A percentile compares a stretch with the other conserved stretches of the same genome.
These are phyloP conservation scores for Cutaneotrichosporon spelunceum DNA, from an alignment of 1,284 basidiomycete genomes.

Conservation along the genomic window DNA sequence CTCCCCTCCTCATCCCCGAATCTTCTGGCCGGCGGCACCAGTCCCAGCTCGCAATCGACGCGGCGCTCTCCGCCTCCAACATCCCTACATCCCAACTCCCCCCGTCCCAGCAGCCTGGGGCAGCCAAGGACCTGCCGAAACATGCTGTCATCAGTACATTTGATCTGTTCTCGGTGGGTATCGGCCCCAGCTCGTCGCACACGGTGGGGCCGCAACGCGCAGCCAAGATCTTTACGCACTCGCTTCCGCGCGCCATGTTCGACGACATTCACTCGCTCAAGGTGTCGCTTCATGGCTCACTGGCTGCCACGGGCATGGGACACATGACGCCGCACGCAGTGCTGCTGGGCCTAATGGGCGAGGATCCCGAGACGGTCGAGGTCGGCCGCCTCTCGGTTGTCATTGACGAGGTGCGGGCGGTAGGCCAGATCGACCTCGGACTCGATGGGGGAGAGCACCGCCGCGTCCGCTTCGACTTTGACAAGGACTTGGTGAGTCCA, in stretches of 20 bases:
- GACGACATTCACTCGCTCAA: constrained; percentile 71
- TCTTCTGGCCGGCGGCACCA: background rate
- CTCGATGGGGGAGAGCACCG: constrained; percentile 69
- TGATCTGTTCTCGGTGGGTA: constrained; percentile 90
- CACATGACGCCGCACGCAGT: constrained; percentile 94
- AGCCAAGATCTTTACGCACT: constrained; percentile 25
- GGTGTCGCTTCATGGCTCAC: constrained; percentile 66
- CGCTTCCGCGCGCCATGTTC: constrained; percentile 25
- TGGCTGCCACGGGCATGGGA: constrained; percentile 63
- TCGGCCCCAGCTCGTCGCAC: constrained; percentile 54
- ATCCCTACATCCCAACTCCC: constrained; percentile 15
- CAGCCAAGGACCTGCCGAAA: constrained; percentile 51
- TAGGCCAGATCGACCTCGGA: constrained; percentile 46
- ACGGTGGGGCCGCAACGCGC: constrained; percentile 67
- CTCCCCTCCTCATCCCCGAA: background rate
- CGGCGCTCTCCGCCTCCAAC: background rate
- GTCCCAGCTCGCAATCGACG: background rate
- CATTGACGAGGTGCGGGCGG: constrained; percentile 32
- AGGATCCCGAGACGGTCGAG: constrained; percentile 45
- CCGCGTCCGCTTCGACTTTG: constrained; percentile 75
- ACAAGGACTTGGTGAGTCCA: constrained; percentile 78
- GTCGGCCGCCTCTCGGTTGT: constrained; percentile 37
- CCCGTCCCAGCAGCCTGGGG: constrained; percentile 21
- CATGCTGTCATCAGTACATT: constrained; percentile 92
- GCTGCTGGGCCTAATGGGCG: constrained; percentile 81